phyloP scores from a whole-genome alignment of 805 yeast species.

The Komagataella phaffii region DNA sequence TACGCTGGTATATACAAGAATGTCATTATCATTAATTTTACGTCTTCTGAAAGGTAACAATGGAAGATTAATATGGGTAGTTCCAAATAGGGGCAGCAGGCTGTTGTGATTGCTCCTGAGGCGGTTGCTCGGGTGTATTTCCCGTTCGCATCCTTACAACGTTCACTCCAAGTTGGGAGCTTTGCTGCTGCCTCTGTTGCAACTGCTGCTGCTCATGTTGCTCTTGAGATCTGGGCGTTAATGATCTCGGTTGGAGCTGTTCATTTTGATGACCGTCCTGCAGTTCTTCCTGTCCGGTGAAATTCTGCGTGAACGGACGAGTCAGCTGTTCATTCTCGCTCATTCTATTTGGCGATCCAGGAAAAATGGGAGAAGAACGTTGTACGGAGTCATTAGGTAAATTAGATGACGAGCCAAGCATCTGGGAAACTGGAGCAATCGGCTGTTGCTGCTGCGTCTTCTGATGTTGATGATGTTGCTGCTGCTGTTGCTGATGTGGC shows the following conservation, averaged over 20 bases:
- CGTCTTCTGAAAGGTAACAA: neutral
- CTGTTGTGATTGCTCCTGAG: neutral
- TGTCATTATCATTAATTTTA: neutral
- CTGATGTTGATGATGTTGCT: neutral
- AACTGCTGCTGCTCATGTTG: conserved; percentile 4
- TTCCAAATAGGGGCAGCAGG: neutral
- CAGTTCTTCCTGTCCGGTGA: neutral
- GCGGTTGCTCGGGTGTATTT: neutral
- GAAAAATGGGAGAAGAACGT: neutral
- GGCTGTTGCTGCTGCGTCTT: neutral
- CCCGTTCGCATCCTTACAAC: neutral
- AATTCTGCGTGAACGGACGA: neutral
- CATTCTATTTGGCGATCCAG: neutral
- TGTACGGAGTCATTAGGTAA: neutral
- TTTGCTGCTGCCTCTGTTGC: neutral
- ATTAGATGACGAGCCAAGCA: neutral
- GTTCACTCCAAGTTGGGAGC: neutral
- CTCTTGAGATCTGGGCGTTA: conserved; percentile 1
- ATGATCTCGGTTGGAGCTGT: conserved; percentile 1
- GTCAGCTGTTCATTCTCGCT: neutral
- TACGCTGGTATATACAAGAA: neutral
- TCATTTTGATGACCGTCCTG: neutral
- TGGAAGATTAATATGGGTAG: neutral
- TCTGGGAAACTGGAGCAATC: neutral
- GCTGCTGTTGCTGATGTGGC: neutral